These are phyloP conservation scores for Taphrina wiesneri DNA, from an alignment of 1,139 yeast species.

Conservation along the genomic window DNA sequence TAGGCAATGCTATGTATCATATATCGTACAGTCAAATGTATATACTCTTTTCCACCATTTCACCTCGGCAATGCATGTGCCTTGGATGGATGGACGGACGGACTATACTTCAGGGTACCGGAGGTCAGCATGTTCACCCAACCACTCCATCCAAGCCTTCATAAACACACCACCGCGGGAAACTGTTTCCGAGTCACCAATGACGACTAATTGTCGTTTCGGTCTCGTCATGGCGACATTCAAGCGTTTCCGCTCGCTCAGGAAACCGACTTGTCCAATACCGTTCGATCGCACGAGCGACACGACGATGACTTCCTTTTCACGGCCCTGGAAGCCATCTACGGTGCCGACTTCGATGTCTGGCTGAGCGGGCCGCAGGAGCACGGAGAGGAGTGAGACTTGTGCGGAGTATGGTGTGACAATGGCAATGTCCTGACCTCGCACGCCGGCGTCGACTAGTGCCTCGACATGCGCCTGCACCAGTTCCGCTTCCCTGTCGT, in stretches of 20 bases:
- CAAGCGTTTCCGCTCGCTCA: slow-evolving; percentile 68
- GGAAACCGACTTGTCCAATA: slow-evolving; percentile 65
- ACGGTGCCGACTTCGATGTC: slow-evolving; percentile 78
- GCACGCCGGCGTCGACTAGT: slow-evolving; percentile 57
- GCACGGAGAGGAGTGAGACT: slow-evolving; percentile 60
- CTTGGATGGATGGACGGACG: background rate
- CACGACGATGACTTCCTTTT: slow-evolving; percentile 79
- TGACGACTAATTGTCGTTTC: slow-evolving; percentile 75
- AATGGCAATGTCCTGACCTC: slow-evolving; percentile 62
- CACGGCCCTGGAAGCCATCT: slow-evolving; percentile 93
- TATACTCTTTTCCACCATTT: no score
- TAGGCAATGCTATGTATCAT: no score
- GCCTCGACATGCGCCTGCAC: slow-evolving; percentile 59
- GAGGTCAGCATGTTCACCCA: slow-evolving; percentile 66
- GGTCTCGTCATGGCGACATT: slow-evolving; percentile 95
- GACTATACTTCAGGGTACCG: slow-evolving; percentile 60
- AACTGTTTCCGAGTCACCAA: slow-evolving; percentile 82
- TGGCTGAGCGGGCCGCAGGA: slow-evolving; percentile 45
- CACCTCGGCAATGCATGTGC: no score
- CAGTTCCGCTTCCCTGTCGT: slow-evolving; percentile 69
- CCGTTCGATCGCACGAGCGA: slow-evolving; percentile 67
- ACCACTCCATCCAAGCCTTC: slow-evolving; percentile 68
- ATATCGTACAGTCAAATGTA: no score
- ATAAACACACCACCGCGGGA: slow-evolving; percentile 53
- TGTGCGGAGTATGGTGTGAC: slow-evolving; percentile 92